These are phyloP conservation scores for Neoscytalidium dimidiatum DNA, from an alignment of 2,329 filamentous ascomycete genomes.

Conservation along the genomic window DNA sequence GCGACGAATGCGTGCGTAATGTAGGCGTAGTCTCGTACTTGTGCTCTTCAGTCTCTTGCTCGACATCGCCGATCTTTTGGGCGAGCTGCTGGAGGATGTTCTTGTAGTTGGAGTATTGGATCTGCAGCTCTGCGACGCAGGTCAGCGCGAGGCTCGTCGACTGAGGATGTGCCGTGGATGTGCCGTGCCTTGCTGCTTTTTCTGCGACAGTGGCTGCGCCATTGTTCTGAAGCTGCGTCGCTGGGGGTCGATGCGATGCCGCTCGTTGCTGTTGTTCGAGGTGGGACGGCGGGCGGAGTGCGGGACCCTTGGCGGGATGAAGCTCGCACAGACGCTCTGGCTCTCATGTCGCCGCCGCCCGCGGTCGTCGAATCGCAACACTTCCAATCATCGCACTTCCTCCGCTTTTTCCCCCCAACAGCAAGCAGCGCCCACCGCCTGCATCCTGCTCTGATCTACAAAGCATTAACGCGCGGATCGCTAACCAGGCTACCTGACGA, in stretches of 20 bases:
- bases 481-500: not conserved
- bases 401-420: not conserved
- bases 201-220: slow-evolving; percentile 46
- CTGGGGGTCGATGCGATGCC: slow-evolving; percentile 21
- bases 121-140: slow-evolving; percentile 68
- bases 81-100: slow-evolving; percentile 85
- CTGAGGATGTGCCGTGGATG: not conserved
- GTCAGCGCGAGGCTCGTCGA: slow-evolving; percentile 12
- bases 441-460: slow-evolving; percentile 10
- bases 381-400: slow-evolving; percentile 9
- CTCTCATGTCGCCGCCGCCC: not conserved
- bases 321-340: slow-evolving; percentile 4
- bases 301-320: slow-evolving; percentile 4
- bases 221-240: slow-evolving; percentile 32
- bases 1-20: slow-evolving; percentile 14
- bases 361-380: slow-evolving; percentile 8
- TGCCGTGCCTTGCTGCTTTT: slow-evolving; percentile 71
- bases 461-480: not conserved
- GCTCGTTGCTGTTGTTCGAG: not conserved
- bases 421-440: not conserved
- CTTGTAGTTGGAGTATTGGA: slow-evolving; percentile 76
- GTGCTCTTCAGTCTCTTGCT: slow-evolving; percentile 96
- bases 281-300: slow-evolving; percentile 8
- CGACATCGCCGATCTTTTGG: slow-evolving; percentile 94
- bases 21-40: slow-evolving; percentile 64